Base-by-base conservation (phyloP, 805 yeast genomes). In the Lipomyces orientalis region DNA sequence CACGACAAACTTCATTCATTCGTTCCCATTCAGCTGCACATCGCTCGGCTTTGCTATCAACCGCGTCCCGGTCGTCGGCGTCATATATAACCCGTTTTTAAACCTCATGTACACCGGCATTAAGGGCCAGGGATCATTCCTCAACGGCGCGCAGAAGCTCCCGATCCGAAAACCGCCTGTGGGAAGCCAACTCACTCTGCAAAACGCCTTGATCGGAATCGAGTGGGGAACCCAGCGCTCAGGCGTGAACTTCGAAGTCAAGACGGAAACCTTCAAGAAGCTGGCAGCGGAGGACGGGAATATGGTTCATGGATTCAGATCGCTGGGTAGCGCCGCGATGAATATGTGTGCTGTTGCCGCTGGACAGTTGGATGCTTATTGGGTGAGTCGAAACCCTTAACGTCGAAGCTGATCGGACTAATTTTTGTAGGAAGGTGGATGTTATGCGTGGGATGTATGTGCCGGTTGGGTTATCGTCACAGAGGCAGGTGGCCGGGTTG, bases 361-460 rank as follows among this genome's bases (percentile, higher is more conserved):
- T 2, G 90, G 90, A 5, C 80, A 80, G 65, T 67, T 86, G 34
- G 90, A 87, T 73, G 82, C 86, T 3, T 87, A 87, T 76, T 87
- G 90, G 89, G 78, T 73, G 58, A 35, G 70, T 65, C 2, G 22
- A 19, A 10, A 29, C 9, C 14, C 7, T 12, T 60, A 4, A 4
- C 5, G 29, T 22, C 0, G 25, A 25, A 19, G n/a, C 16, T 43
- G 16, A 37, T 34, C 3, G 46, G 9, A 46, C 62, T 34, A 25
- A 52, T 9, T 9, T 52, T 34, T 54, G 10, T 73, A 90, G 89
- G 89, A 86, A 76, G 89, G 89, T 60, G 89, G 89, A n/a, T 86
- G 88, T 74, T 86, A 83, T 75, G 84, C 87, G 31, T 87, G 90
- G 90, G 90, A 87, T 74, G 89, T 87, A 1, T 86, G 89, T 75